A percentile compares a stretch with the other conserved stretches of the same genome.
phyloP scores from a whole-genome alignment of 768 basidiomycete species.

The Naganishia kalamii region DNA sequence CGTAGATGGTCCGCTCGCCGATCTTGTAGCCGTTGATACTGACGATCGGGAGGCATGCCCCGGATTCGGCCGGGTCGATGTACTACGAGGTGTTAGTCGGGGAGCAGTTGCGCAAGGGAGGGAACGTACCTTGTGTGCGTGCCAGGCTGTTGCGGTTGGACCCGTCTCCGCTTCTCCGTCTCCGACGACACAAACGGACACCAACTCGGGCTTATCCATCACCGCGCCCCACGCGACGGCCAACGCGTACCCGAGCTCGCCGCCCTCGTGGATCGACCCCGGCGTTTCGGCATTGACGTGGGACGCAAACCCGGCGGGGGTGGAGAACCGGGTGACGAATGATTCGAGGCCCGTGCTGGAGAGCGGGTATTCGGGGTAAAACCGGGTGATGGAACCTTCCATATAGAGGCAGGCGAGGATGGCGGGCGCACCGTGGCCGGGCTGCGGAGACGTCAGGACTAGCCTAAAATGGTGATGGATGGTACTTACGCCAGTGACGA shows the following conservation, averaged over 20 bases:
- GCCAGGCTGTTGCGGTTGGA: constrained; percentile 3
- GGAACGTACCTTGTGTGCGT: constrained; percentile 16
- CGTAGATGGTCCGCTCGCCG: constrained; percentile 79
- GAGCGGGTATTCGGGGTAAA: constrained; percentile 50
- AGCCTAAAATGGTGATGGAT: neutral
- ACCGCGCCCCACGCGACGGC: constrained; percentile 78
- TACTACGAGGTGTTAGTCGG: constrained; percentile 58
- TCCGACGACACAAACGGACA: constrained; percentile 74
- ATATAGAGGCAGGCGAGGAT: constrained; percentile 80
- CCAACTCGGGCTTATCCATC: constrained; percentile 83
- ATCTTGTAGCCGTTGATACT: constrained; percentile 67
- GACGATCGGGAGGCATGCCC: constrained; percentile 83
- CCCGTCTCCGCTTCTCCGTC: constrained; percentile 58
- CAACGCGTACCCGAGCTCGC: constrained; percentile 80
- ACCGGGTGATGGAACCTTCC: constrained; percentile 57
- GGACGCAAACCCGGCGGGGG: constrained; percentile 78
- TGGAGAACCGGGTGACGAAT: constrained; percentile 69
- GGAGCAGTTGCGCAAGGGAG: constrained; percentile 11
- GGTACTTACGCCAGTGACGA: constrained; percentile 59
- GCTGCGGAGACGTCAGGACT: constrained; percentile 23
- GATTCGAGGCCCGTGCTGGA: constrained; percentile 48
- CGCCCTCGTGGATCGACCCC: constrained; percentile 83
- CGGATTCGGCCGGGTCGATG: constrained; percentile 80
- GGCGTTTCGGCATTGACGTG: constrained; percentile 66
- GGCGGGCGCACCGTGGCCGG: constrained; percentile 78